phyloP scores from a whole-genome alignment of 345 rosid genomes.

The Gynandropsis gynandra region DNA sequence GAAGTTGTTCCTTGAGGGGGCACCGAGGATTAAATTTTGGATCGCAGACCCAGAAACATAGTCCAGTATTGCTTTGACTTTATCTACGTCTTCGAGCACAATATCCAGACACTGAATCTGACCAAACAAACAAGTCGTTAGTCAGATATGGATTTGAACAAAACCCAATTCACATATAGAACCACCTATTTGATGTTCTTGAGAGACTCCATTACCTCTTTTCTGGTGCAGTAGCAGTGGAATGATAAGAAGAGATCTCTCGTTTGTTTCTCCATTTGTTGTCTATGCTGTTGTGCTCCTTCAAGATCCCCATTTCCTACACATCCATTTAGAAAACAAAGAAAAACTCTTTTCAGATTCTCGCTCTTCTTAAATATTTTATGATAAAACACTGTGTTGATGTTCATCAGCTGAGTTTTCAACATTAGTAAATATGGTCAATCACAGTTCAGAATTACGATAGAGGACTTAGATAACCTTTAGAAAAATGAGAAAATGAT shows the following conservation, averaged over 20 bases:
- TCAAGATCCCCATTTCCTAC: constrained; percentile 17
- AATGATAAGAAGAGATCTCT: constrained; percentile 71
- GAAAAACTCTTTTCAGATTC: neutral
- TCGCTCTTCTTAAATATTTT: no score
- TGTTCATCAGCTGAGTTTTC: no score
- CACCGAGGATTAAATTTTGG: constrained; percentile 69
- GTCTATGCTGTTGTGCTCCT: constrained; percentile 22
- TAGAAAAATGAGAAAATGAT: no score
- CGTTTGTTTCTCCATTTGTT: constrained; percentile 40
- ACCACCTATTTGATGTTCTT: no score
- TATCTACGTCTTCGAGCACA: constrained; percentile 53
- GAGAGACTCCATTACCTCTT: constrained; percentile 39
- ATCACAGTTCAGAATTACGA: no score
- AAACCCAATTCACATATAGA: no score
- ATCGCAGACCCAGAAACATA: constrained; percentile 56
- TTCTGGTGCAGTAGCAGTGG: constrained; percentile 82
- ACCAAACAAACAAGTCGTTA: neutral
- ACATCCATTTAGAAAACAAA: neutral
- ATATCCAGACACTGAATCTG: constrained; percentile 60
- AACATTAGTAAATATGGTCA: no score
- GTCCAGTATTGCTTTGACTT: constrained; percentile 60
- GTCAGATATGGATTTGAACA: no score
- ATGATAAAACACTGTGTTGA: no score
- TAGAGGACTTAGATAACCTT: no score
- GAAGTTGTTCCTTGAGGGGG: constrained; percentile 58